Evolutionary conservation across 352 stramenopile genomes (phyloP), one percentile per base, ranked within the genome.

Genomic region (Pythium aphanidermatum): DNA sequence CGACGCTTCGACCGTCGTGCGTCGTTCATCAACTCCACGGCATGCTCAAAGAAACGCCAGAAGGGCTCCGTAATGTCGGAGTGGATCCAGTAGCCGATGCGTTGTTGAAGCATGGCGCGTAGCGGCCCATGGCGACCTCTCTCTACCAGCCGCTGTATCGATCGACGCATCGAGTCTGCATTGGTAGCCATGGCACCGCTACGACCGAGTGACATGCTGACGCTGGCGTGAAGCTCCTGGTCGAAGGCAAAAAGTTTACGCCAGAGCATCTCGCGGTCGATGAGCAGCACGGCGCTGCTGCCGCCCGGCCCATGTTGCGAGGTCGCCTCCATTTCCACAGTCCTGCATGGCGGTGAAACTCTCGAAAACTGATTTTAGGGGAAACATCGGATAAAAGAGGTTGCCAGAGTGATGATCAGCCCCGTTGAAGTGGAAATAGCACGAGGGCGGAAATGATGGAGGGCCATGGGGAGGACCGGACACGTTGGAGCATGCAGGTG

Each of bases 161-260:
- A 29, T 11, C 33, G 30, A 36, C 60, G 54, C 30, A 73, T 47
- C 2, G 14, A 20, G 17, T 62, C 53, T 11, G 35, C 40, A 12
- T 43, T 24, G 13, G 23, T 25, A n/a, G 32, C 19, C 34, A 34
- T 39, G 31, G 11, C 28, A 11, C 32, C 11, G 55, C 46, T 51
- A 32, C 32, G 24, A 14, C 16, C 17, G 3, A 11, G 9, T 29
- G 28, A 28, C 26, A 23, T 13, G 2, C 19, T 26, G 4, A 14
- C 46, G 4, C 23, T 35, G 16, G 19, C 33, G 2, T 43, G 17
- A 11, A 31, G 8, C 38, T 58, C 49, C 34, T 53, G 55, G 43
- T 82, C 72, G 38, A 87, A 83, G 4, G 68, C 68, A 30, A 87
- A 76, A 33, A 87, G 72, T 55, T 83, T 84, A 13, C 69, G 62